A percentile compares a stretch with the other conserved stretches of the same genome.
These are phyloP conservation scores for Leptomonas seymouri DNA, from an alignment of 208 protist genomes.

Conservation along the genomic window DNA sequence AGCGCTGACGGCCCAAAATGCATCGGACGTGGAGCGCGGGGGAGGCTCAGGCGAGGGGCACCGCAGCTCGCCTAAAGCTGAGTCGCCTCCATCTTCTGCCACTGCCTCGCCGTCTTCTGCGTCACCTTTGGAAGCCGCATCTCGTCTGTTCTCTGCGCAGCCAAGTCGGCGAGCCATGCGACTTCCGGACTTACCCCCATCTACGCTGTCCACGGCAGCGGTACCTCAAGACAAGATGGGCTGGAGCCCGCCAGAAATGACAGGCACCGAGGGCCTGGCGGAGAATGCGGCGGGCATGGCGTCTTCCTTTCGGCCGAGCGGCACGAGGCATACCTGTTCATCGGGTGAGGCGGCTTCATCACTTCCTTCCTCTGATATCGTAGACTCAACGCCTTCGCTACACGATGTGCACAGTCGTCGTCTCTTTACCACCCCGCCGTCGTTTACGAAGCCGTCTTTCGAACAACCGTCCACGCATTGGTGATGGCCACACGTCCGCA, in stretches of 20 bases:
- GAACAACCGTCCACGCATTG: background rate
- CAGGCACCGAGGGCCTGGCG: background rate
- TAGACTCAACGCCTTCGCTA: constrained; percentile 4
- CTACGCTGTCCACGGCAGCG: background rate
- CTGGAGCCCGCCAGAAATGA: background rate
- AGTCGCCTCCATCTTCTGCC: background rate
- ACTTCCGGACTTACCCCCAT: constrained; percentile 1
- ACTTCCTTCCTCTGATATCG: background rate
- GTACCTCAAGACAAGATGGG: background rate
- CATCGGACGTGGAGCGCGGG: too few species aligned
- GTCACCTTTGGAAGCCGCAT: background rate
- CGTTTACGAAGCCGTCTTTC: background rate
- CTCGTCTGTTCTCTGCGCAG: background rate
- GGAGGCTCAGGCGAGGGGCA: background rate
- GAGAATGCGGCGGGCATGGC: background rate
- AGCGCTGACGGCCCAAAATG: too few species aligned
- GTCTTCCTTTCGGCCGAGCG: background rate
- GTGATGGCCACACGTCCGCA: too few species aligned
- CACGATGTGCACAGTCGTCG: constrained; percentile 1
- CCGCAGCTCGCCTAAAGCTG: background rate
- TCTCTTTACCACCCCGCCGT: constrained; percentile 17
- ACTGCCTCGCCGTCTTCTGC: background rate
- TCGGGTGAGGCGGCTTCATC: background rate
- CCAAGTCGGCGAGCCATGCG: constrained; percentile 14
- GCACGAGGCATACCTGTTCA: background rate